A percentile compares a stretch with the other conserved stretches of the same genome.
Conservation (phyloP, 371 early-diverging fungal species). For the Dichotomocladium elegans region DNA sequence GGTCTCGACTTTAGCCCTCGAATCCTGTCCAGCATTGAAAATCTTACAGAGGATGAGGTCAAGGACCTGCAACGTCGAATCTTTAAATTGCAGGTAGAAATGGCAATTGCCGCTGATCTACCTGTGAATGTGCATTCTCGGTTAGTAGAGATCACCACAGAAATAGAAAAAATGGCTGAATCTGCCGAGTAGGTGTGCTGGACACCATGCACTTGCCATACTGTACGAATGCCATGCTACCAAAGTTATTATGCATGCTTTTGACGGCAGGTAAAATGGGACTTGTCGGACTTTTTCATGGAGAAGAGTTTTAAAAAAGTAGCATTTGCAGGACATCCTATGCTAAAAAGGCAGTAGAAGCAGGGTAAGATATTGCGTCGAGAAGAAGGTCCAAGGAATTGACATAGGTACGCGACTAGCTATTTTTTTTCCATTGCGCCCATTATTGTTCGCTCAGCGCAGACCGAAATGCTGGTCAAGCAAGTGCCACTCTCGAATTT, state of each 20-base stretch:
- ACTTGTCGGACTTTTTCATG: background rate
- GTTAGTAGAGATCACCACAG: background rate
- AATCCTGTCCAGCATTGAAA: constrained; percentile 33
- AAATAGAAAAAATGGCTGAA: background rate
- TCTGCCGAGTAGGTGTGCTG: constrained; percentile 41
- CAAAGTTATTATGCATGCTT: constrained; percentile 63
- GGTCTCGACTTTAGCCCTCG: constrained; percentile 71
- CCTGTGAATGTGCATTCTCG: constrained; percentile 71
- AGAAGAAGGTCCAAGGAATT: background rate
- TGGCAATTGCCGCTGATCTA: constrained; percentile 49
- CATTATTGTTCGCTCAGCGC: constrained; percentile 43
- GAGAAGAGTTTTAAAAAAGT: background rate
- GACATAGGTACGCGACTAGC: background rate
- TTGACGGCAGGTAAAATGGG: constrained; percentile 56
- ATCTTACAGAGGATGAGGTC: constrained; percentile 29
- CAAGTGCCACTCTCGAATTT: constrained; percentile 50
- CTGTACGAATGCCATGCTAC: constrained; percentile 49
- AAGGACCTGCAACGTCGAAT: constrained; percentile 53
- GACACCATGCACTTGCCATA: constrained; percentile 61
- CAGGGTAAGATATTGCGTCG: constrained; percentile 17
- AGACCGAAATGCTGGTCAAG: constrained; percentile 46
- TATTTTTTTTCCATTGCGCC: constrained; percentile 62
- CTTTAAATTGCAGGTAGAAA: constrained; percentile 48
- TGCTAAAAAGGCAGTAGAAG: constrained; percentile 41
- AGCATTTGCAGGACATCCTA: constrained; percentile 24